These are phyloP conservation scores for Scytalidium sp. DNA, from an alignment of 2,329 filamentous ascomycete species.

Conservation along the genomic window DNA sequence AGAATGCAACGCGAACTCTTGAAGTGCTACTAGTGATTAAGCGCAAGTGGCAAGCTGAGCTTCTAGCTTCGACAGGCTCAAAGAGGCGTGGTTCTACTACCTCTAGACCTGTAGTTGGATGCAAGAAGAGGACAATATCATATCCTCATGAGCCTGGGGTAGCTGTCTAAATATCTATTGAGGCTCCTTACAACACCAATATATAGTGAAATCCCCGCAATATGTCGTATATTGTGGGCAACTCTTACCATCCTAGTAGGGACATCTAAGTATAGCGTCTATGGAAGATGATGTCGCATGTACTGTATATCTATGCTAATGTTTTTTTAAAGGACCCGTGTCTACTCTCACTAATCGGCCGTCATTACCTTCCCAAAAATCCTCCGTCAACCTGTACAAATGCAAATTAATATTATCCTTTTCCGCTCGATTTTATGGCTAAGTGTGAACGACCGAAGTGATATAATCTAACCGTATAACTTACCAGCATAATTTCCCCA, in stretches of 20 bases:
- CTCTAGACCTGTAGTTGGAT: not conserved
- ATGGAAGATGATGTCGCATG: too few species aligned
- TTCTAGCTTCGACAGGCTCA: not conserved
- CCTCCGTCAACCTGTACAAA: constrained; percentile 8
- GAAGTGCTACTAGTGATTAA: not conserved
- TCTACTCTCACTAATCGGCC: too few species aligned
- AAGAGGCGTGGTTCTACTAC: not conserved
- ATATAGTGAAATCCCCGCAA: too few species aligned
- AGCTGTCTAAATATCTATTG: too few species aligned
- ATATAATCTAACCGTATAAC: constrained; percentile 14
- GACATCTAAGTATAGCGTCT: too few species aligned
- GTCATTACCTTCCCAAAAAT: constrained; percentile 6
- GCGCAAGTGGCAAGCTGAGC: not conserved
- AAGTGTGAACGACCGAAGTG: not conserved
- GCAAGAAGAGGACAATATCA: not conserved
- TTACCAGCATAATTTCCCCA: constrained; percentile 9
- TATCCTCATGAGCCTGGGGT: not conserved
- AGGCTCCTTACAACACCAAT: too few species aligned
- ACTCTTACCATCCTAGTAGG: too few species aligned
- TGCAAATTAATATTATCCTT: too few species aligned
- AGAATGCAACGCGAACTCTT: not conserved
- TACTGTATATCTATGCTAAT: too few species aligned
- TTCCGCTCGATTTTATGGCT: not conserved
- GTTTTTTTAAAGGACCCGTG: too few species aligned
- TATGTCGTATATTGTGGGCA: too few species aligned